Evolutionary conservation across 805 yeast species (phyloP), one percentile per base, ranked within the genome.

Genomic region (Saccharomycopsis fermentans): DNA sequence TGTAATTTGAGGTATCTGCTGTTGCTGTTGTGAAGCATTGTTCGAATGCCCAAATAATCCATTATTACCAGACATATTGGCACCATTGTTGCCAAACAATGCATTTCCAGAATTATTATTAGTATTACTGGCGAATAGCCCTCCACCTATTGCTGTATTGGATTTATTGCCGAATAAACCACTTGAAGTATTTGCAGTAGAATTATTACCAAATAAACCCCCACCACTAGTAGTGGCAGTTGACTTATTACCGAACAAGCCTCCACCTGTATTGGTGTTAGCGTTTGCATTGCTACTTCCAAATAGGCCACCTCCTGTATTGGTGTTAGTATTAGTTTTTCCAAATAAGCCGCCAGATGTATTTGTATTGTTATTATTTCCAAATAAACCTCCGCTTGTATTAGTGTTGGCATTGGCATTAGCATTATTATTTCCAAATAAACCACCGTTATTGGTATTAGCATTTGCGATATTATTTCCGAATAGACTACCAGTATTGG

Each of bases 1-100:
- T 11, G 86, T 84, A 52, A 87, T 73, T 55, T 74, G 80, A 4
- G 78, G 76, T 56, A 73, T 72, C 36, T 74, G 77, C 47, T 68
- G 71, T 56, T 64, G 70, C 26, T 70, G 72, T 16, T 54, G 66
- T 57, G 61, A 65, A 16, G 55, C 58, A 52, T 51, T 55, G 54
- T 55, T 65, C 29, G 59, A 65, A 35, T 58, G 62, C 3, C 76
- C 77, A 65, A 77, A 76, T 35, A 73, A 64, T 3, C 62, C 69
- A 52, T 65, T 71, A 32, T 62, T 58, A 8, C 66, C 57, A 1
- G 68, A 59, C 47, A 55, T 60, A 4, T 63, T 52, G 6, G 53
- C 29, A 19, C 48, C 58, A 47, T 52, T 61, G 37, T 53, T 58
- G 69, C 37, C 72, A 61, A 72, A 72, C 6, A 70, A 60, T 11